Conservation (phyloP, 345 rosid genomes). For the Odontarrhena argentea region DNA sequence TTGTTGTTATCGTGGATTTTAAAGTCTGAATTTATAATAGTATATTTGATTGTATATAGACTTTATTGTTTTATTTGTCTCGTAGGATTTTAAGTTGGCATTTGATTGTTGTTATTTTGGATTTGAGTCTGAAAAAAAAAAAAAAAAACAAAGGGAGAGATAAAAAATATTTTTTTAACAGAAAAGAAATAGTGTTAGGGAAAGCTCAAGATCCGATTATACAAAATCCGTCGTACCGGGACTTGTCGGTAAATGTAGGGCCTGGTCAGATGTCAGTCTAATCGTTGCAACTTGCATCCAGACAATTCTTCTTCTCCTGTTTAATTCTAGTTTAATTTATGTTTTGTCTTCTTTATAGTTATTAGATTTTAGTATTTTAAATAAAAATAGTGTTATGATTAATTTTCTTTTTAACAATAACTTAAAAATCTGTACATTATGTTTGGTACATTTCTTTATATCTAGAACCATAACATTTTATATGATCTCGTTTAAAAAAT, state of each 20-base stretch:
- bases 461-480: no score
- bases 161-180: neutral
- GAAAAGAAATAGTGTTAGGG: neutral
- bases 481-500: no score
- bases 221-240: conserved; percentile 22
- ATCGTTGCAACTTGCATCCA: conserved; percentile 41
- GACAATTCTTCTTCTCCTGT: conserved; percentile 19
- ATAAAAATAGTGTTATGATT: neutral
- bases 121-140: no score
- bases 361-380: neutral
- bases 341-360: conserved; percentile 15
- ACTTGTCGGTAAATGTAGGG: conserved; percentile 40
- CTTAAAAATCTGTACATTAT: no score
- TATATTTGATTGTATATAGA: no score
- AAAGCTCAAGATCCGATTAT: conserved; percentile 36
- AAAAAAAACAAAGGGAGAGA: no score
- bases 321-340: conserved; percentile 16
- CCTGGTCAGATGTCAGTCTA: conserved; percentile 36
- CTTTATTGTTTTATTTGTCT: no score
- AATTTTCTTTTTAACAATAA: neutral
- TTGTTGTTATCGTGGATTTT: no score
- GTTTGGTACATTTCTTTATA: no score
- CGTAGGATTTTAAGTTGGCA: no score
- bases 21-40: no score
- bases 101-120: no score